A percentile compares a stretch with the other conserved stretches of the same genome.
Conservation (phyloP, 169 alveolate genomes). For the Eimeria maxima region DNA sequence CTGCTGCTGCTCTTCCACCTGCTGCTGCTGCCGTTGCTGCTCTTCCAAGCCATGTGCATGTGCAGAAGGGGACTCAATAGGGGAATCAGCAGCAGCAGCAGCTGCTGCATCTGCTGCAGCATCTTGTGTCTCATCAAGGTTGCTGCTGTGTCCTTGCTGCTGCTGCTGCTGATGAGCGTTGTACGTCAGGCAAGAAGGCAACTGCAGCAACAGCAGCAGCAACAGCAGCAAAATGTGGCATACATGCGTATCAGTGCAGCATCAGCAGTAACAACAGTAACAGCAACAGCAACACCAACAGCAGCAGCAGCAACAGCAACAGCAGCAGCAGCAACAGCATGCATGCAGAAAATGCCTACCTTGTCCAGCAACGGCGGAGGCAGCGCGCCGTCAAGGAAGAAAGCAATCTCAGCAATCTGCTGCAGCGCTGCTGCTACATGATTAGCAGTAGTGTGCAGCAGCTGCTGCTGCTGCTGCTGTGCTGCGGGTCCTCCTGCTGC, state of each 20-base stretch:
- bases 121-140: background rate
- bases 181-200: background rate
- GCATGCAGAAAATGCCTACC: background rate
- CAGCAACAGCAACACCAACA: too few relatives aligned
- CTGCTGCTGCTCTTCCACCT: background rate
- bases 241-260: background rate
- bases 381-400: background rate
- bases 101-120: background rate
- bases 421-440: background rate
- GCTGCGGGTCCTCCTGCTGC: too few relatives aligned
- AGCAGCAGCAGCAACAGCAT: too few relatives aligned
- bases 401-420: background rate
- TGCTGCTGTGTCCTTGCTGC: background rate
- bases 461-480: constrained; percentile 10
- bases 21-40: background rate
- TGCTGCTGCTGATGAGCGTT: background rate
- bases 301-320: too few relatives aligned
- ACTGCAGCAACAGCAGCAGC: constrained; percentile 56
- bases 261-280: background rate
- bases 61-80: background rate
- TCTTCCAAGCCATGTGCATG: background rate
- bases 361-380: background rate
- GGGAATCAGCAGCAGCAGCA: background rate
- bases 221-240: background rate
- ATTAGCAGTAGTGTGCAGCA: background rate